Base-by-base conservation (phyloP, 441 rosid species). In the Gossypium gossypioides region DNA sequence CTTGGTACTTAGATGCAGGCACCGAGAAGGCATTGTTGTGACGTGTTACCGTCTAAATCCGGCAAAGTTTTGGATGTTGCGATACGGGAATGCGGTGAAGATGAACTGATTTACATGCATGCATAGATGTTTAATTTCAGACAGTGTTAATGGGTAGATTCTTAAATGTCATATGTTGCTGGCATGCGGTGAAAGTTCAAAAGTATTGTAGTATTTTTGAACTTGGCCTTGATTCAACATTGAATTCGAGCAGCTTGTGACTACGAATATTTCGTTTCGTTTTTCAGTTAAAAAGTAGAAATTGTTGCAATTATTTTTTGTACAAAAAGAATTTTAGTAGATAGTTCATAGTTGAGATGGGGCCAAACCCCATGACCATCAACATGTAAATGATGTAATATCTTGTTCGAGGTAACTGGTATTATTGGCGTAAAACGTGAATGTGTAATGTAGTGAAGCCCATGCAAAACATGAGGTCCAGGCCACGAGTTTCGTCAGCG, bases 21-120 rank as follows among this genome's bases (percentile, higher is more conserved):
- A 56, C 96, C 96, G 0, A 89, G 97, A 76, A 79, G 99, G 77
- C 93, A 92, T 2, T 95, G 99, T 62, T 88, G 98, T 76, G 90
- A 89, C 60, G 82, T 91, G 25, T 82, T 91, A 71, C 93, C 89
- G 57, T 83, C 96, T 10, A 78, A 85, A 8, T 74, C 57, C 50
- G 80, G 83, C 8, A 42, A 81, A 56, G 74, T 79, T 44, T 78
- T 95, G 90, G 92, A 92, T 67, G 75, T 95, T 58, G 81, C 80
- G 66, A 74, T 95, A 6, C 85, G 93, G 77, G 94, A 88, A 69
- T 95, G 99, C 84, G 62, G 75, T 51, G 86, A 85, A 21, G 92
- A 91, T 61, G 99, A 95, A 74, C 52, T 86, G 22, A 86, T 88
- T 37, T 76, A 81, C 75, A 83, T 88, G 79, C 91, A 86, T 78